phyloP scores from a whole-genome alignment of 768 basidiomycete genomes.

The Mycena galericulata region DNA sequence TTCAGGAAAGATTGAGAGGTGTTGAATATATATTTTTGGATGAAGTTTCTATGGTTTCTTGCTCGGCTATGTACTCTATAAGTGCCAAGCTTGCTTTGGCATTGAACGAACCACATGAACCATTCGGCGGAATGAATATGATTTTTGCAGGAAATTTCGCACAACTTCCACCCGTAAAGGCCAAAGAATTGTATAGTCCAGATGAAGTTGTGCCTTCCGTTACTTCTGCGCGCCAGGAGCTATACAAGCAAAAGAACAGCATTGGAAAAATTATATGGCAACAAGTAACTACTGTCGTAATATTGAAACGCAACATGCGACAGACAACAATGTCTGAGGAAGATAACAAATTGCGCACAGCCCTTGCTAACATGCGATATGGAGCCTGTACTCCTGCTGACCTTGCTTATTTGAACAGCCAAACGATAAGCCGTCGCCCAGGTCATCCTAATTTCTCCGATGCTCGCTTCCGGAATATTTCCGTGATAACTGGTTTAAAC shows the following conservation, averaged over 20 bases:
- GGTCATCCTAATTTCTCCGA: neutral
- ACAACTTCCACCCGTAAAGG: too few species aligned
- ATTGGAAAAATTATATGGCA: constrained; percentile 50
- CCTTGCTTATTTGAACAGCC: constrained; percentile 45
- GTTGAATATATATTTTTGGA: too few species aligned
- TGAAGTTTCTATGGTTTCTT: constrained; percentile 57
- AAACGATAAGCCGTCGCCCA: neutral
- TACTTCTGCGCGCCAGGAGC: too few species aligned
- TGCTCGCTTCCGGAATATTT: neutral
- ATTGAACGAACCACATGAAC: constrained; percentile 25
- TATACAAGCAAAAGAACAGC: constrained; percentile 38
- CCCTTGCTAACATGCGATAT: constrained; percentile 54
- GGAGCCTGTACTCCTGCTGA: constrained; percentile 52
- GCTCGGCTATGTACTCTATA: constrained; percentile 47
- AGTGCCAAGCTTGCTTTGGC: constrained; percentile 40
- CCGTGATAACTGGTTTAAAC: neutral
- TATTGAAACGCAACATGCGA: constrained; percentile 50
- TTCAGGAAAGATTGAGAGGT: constrained; percentile 23
- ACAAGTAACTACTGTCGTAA: constrained; percentile 48
- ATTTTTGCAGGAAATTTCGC: too few species aligned
- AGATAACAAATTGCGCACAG: constrained; percentile 41
- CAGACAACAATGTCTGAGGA: constrained; percentile 39
- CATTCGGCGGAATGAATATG: constrained; percentile 52
- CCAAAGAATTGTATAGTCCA: too few species aligned
- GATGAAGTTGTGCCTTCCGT: too few species aligned